Evolutionary conservation across 139 green algal genomes (phyloP).

Genomic region (Picochlorum sp.): DNA sequence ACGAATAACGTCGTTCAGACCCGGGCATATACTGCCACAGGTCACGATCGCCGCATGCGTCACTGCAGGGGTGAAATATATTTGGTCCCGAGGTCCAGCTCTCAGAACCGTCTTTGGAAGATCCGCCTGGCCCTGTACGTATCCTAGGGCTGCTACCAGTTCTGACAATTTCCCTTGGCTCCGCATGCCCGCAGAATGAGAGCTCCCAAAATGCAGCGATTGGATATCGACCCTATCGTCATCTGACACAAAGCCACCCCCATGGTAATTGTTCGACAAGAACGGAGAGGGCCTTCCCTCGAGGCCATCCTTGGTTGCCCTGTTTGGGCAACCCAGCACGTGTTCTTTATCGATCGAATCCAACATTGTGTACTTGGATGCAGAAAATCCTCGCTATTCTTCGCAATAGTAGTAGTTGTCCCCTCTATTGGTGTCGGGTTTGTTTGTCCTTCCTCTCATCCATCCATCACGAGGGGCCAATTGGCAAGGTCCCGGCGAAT

Average conservation of each 20-base stretch:
- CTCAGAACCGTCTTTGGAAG: slow-evolving; percentile 19
- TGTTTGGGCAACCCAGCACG: slow-evolving; percentile 17
- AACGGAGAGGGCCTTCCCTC: slow-evolving; percentile 18
- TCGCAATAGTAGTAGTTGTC: too few relatives aligned
- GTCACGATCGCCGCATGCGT: slow-evolving; percentile 75
- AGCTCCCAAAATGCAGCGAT: slow-evolving; percentile 20
- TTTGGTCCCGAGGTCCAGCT: slow-evolving; percentile 28
- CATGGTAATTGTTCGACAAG: slow-evolving; percentile 22
- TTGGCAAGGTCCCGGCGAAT: too few relatives aligned
- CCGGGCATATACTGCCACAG: slow-evolving; percentile 93
- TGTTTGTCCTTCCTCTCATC: too few relatives aligned
- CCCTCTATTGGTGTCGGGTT: too few relatives aligned
- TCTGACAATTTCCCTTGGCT: neutral
- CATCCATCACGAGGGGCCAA: too few relatives aligned
- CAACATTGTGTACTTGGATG: neutral
- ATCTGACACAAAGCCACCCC: slow-evolving; percentile 27
- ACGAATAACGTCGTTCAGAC: slow-evolving; percentile 93
- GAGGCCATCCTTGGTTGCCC: slow-evolving; percentile 18
- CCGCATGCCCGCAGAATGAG: slow-evolving; percentile 7
- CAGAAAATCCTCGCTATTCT: neutral
- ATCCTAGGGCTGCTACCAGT: neutral
- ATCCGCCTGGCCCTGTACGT: too few relatives aligned
- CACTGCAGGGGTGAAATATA: slow-evolving; percentile 76
- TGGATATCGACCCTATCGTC: slow-evolving; percentile 29
- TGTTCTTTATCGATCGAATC: neutral